Conservation (phyloP, 1,284 basidiomycete genomes). For the Pseudomicrostroma phylloplanum region DNA sequence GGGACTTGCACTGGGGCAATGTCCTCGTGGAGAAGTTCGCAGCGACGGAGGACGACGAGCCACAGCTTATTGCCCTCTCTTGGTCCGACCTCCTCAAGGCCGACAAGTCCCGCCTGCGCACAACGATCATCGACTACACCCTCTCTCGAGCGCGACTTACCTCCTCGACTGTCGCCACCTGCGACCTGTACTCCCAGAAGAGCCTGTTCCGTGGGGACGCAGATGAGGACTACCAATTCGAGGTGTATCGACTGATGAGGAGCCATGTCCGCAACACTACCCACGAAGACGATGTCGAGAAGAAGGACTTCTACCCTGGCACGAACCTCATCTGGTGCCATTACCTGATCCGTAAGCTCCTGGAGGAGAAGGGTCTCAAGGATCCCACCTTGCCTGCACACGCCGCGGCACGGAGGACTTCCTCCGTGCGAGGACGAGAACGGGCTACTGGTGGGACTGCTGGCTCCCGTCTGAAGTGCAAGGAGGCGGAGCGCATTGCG, state of each 20-base stretch:
- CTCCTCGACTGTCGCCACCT: conserved; percentile 47
- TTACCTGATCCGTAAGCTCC: conserved; percentile 1
- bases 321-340: conserved; percentile 2
- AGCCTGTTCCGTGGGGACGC: conserved; percentile 65
- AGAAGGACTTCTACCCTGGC: not conserved
- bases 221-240: conserved; percentile 86
- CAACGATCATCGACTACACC: conserved; percentile 89
- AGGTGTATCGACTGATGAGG: conserved; percentile 84
- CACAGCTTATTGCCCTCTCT: not conserved
- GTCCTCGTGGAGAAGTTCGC: conserved; percentile 62
- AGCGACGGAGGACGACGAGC: not conserved
- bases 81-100: conserved; percentile 46
- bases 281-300: conserved; percentile 53
- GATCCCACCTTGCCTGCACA: no score
- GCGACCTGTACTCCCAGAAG: conserved; percentile 16
- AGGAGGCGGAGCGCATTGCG: no score
- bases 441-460: no score
- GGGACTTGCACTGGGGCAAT: conserved; percentile 97
- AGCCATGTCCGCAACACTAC: conserved; percentile 18
- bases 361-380: not conserved
- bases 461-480: no score
- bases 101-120: conserved; percentile 60
- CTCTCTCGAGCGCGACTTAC: conserved; percentile 56
- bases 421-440: no score
- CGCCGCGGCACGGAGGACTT: no score